Conservation (phyloP, 352 stramenopile genomes). For the Phytophthora chlamydospora region DNA sequence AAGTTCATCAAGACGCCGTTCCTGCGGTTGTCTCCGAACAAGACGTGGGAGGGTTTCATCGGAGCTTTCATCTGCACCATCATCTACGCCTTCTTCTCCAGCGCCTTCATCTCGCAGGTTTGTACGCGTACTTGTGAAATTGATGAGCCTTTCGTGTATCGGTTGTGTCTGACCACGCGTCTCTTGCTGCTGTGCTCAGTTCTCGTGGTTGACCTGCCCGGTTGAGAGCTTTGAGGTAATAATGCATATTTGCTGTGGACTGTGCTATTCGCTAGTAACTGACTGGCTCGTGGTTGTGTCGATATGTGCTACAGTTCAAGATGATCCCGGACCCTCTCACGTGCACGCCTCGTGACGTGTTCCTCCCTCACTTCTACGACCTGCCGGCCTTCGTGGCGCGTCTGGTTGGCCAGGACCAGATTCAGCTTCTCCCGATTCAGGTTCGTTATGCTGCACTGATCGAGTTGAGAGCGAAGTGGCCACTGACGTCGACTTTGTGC, state of each 20-base stretch:
- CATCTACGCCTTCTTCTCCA: conserved; percentile 93
- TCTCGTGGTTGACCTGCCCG: conserved; percentile 95
- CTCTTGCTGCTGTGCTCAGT: conserved; percentile 39
- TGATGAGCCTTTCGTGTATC: too few relatives aligned
- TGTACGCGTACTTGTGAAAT: too few relatives aligned
- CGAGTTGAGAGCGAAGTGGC: background rate
- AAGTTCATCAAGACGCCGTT: conserved; percentile 94
- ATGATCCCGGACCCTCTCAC: conserved; percentile 73
- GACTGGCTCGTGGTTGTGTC: conserved; percentile 1
- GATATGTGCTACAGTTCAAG: conserved; percentile 38
- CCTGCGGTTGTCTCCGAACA: conserved; percentile 96
- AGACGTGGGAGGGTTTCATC: conserved; percentile 99
- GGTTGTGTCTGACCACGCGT: too few relatives aligned
- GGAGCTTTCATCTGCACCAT: conserved; percentile 97
- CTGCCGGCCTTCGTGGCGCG: conserved; percentile 81
- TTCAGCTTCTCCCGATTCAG: conserved; percentile 90
- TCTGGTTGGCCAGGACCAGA: conserved; percentile 71
- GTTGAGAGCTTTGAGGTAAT: conserved; percentile 77
- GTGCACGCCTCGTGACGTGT: conserved; percentile 69
- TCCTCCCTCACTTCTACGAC: conserved; percentile 62
- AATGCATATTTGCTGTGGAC: background rate
- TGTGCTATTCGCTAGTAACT: background rate
- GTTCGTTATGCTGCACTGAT: conserved; percentile 25
- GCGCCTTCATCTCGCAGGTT: conserved; percentile 87
- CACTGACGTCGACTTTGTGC: background rate